phyloP scores from a whole-genome alignment of 306 rosid genomes.

The Begonia fuchsioides region DNA sequence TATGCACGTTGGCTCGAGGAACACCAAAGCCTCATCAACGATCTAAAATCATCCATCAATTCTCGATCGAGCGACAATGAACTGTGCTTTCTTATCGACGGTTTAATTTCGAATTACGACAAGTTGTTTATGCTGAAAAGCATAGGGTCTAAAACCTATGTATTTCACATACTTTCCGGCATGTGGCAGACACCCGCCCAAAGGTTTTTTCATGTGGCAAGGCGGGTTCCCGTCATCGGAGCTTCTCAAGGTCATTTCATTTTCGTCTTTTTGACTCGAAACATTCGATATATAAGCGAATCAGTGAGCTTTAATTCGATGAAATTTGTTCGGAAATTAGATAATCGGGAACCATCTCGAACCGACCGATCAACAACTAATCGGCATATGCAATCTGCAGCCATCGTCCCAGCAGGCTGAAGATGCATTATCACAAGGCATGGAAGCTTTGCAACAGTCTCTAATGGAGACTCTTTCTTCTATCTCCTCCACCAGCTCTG shows the following conservation, averaged over 20 bases:
- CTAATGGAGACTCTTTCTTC: constrained; percentile 69
- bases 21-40: constrained; percentile 49
- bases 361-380: constrained; percentile 58
- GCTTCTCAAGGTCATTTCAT: constrained; percentile 50
- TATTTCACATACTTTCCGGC: constrained; percentile 82
- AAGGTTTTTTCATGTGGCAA: constrained; percentile 85
- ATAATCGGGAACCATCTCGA: constrained; percentile 70
- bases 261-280: neutral
- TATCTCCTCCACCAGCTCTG: constrained; percentile 19
- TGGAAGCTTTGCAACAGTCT: constrained; percentile 82
- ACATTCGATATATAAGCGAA: neutral
- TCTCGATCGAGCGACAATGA: constrained; percentile 53
- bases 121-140: constrained; percentile 59
- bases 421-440: constrained; percentile 85
- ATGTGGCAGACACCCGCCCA: constrained; percentile 84
- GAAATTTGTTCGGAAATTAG: constrained; percentile 18
- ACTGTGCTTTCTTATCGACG: constrained; percentile 49
- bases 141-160: constrained; percentile 63
- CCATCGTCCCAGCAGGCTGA: constrained; percentile 81
- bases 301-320: neutral
- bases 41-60: constrained; percentile 46
- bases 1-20: constrained; percentile 66
- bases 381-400: constrained; percentile 71
- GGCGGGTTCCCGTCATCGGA: constrained; percentile 87
- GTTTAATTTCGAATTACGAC: constrained; percentile 53